phyloP scores from a whole-genome alignment of 306 rosid genomes.

The Trifolium subterraneum region DNA sequence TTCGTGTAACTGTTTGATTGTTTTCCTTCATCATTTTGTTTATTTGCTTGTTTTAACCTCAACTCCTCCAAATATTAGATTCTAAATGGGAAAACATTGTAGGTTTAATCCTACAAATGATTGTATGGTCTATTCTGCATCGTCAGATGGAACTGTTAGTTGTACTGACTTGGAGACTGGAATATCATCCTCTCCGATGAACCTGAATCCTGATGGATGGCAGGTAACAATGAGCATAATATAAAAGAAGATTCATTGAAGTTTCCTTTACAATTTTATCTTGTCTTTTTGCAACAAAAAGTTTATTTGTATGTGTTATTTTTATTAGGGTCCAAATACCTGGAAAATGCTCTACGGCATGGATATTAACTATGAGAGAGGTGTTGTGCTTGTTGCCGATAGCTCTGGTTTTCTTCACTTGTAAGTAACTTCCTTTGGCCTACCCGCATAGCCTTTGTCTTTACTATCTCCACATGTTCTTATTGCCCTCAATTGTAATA shows the following conservation, averaged over 20 bases:
- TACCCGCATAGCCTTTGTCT: neutral
- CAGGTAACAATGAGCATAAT: too few relatives aligned
- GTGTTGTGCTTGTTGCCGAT: conserved; percentile 81
- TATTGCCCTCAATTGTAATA: conserved; percentile 4
- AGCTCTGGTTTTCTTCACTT: conserved; percentile 77
- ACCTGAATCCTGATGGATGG: conserved; percentile 91
- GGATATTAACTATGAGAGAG: conserved; percentile 85
- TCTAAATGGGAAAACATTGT: conserved; percentile 40
- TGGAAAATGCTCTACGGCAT: conserved; percentile 97
- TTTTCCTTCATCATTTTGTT: conserved; percentile 2
- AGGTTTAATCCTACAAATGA: conserved; percentile 83
- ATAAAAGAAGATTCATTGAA: too few relatives aligned
- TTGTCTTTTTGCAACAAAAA: conserved; percentile 8
- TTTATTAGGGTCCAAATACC: conserved; percentile 67
- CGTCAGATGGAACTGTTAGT: conserved; percentile 90
- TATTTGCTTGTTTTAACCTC: conserved; percentile 10
- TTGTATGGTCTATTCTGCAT: conserved; percentile 76
- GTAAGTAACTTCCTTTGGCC: conserved; percentile 54
- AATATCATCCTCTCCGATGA: conserved; percentile 65
- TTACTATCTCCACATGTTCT: neutral
- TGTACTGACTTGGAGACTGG: conserved; percentile 90
- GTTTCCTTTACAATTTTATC: neutral
- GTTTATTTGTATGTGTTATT: conserved; percentile 28
- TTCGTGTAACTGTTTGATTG: neutral
- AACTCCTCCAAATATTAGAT: conserved; percentile 29